phyloP scores from a whole-genome alignment of 2,329 filamentous ascomycete genomes.

The Aspergillus sp. region DNA sequence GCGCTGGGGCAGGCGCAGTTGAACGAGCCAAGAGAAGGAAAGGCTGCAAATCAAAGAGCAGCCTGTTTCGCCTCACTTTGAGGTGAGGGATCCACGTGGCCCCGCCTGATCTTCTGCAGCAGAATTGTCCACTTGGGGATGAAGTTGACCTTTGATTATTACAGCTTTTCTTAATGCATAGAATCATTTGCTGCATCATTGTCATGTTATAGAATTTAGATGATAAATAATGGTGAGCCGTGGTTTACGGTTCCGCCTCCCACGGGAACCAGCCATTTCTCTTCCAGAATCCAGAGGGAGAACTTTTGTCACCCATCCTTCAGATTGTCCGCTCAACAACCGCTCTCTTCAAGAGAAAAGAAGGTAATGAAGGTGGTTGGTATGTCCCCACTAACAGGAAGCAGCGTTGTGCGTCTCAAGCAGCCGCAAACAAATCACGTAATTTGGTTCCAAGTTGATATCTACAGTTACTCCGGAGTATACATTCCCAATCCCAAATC shows the following conservation, averaged over 20 bases:
- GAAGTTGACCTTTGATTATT: background rate
- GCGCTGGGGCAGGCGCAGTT: background rate
- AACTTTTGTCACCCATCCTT: no score
- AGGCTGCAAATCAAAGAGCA: conserved; percentile 13
- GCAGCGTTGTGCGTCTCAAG: background rate
- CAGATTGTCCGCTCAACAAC: no score
- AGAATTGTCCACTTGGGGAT: background rate
- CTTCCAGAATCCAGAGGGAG: background rate
- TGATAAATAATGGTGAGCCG: background rate
- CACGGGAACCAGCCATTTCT: background rate
- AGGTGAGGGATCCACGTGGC: conserved; percentile 34
- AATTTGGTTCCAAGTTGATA: background rate
- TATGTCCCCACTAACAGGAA: background rate
- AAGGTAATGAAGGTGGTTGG: background rate
- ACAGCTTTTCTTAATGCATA: background rate
- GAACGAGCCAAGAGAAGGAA: conserved; percentile 18
- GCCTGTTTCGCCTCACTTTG: conserved; percentile 32
- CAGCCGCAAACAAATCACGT: background rate
- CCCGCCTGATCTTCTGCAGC: conserved; percentile 23
- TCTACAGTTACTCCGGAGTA: background rate
- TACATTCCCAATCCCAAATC: background rate
- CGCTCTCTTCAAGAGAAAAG: background rate
- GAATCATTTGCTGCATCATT: background rate
- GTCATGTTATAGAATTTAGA: background rate
- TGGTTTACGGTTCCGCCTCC: background rate